phyloP scores from a whole-genome alignment of 2,329 filamentous ascomycete species.

The Claviceps spartinae region DNA sequence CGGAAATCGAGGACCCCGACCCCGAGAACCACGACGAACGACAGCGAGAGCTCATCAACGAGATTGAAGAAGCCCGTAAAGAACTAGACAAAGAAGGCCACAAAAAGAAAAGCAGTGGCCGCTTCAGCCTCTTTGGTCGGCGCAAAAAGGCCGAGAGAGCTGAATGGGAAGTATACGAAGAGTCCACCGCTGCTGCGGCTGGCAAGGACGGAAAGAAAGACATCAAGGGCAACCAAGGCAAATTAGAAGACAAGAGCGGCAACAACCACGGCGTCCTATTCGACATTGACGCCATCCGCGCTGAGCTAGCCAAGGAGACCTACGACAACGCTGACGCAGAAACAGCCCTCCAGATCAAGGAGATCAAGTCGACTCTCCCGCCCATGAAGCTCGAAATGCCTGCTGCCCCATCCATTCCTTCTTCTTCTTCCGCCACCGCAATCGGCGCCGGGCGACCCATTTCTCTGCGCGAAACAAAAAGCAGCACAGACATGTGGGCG shows the following conservation, averaged over 20 bases:
- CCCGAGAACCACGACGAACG: slow-evolving; percentile 81
- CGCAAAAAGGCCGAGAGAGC: slow-evolving; percentile 73
- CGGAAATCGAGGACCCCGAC: slow-evolving; percentile 92
- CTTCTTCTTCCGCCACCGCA: slow-evolving; percentile 6
- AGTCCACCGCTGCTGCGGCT: slow-evolving; percentile 25
- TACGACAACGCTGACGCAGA: slow-evolving; percentile 34
- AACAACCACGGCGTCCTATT: slow-evolving; percentile 63
- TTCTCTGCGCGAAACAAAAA: slow-evolving; percentile 31
- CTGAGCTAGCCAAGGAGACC: slow-evolving; percentile 61
- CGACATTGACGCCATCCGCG: slow-evolving; percentile 86
- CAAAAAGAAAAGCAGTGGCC: slow-evolving; percentile 45
- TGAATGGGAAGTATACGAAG: slow-evolving; percentile 90
- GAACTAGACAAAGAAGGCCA: slow-evolving; percentile 71
- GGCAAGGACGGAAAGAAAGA: slow-evolving; percentile 22
- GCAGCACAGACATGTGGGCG: slow-evolving; percentile 24
- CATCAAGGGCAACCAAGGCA: slow-evolving; percentile 12
- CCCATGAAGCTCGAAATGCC: slow-evolving; percentile 67
- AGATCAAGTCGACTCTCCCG: slow-evolving; percentile 77
- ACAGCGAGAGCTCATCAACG: slow-evolving; percentile 85
- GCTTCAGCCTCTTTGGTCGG: slow-evolving; percentile 67
- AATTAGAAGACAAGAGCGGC: slow-evolving; percentile 28
- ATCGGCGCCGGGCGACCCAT: slow-evolving; percentile 9
- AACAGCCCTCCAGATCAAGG: slow-evolving; percentile 49
- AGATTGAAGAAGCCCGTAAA: slow-evolving; percentile 88
- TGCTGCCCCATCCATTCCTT: slow-evolving; percentile 11